Base-by-base conservation (phyloP, 2,329 filamentous ascomycete species). In the Aspergillus versicolor region DNA sequence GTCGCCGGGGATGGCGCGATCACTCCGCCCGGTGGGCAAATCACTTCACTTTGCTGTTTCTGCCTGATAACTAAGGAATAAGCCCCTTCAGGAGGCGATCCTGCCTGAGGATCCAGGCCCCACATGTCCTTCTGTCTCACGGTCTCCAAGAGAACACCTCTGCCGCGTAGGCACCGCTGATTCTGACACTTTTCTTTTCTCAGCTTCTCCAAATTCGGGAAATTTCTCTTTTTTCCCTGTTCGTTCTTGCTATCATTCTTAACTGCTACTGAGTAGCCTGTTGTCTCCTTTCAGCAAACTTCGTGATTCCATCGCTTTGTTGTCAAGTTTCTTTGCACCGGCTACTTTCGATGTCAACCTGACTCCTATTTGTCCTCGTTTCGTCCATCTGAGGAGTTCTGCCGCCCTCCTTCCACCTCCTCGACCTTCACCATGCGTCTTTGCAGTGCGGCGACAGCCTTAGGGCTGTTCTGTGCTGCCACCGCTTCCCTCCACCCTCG, bases 401-500 rank as follows among this genome's bases (percentile, higher is more conserved):
- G 17, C 17, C n/a, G 13, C 21, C 34, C 42, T 38, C 54, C 41
- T 46, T 27, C 24, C 8, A 4, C 13, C 17, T 34, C 32, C 21
- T 27, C 32, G 27, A 34, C 58, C 46, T 41, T 38, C 54, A 57
- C 43, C 21, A 70, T 70, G 68, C 67, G 66, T 59, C 46, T 69
- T 46, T 58, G 60, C 11, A 54, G 60, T 56, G 62, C 60, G 48
- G 61, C 66, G 9, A 59, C 68, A 40, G 67, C 63, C 30, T 58
- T 72, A 9, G 63, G 67, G 51, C 59, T 75, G 19, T 53, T 81
- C 59, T 81, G 68, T 74, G 63, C 75, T 24, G 69, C 80, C 59
- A 75, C 79, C 57, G 78, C 79, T 56, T 72, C 79, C 45, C 73
- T 85, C 44, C 78, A 80, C 57, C 61, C 63, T 49, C 78, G 81